These are phyloP conservation scores for Penicillium sp. DNA, from an alignment of 2,329 filamentous ascomycete genomes.

Conservation along the genomic window DNA sequence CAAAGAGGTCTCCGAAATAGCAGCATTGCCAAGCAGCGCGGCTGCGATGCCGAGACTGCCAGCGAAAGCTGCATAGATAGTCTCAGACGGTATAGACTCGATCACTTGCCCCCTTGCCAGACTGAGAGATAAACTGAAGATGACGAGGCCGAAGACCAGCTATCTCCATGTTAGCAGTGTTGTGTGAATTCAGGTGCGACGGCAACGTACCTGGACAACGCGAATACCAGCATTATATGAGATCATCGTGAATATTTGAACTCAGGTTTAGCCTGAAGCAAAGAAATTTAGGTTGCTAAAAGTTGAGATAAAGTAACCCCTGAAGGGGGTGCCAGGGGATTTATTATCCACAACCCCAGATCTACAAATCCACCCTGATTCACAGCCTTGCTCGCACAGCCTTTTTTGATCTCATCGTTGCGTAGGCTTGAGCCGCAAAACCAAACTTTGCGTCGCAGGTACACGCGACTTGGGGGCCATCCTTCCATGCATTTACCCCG, in stretches of 20 bases:
- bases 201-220: not conserved
- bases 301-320: not conserved
- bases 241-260: not conserved
- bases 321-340: not conserved
- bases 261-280: not conserved
- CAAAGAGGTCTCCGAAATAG: slow-evolving; percentile 12
- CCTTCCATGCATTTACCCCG: not conserved
- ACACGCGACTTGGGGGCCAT: not conserved
- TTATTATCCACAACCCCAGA: not conserved
- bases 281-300: not conserved
- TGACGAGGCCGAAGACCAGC: slow-evolving; percentile 22
- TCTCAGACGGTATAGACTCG: slow-evolving; percentile 19
- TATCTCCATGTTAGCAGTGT: slow-evolving; percentile 1
- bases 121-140: slow-evolving; percentile 25
- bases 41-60: slow-evolving; percentile 24
- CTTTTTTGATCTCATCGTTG: not conserved
- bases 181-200: not conserved
- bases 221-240: not conserved
- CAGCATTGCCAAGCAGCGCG: slow-evolving; percentile 16
- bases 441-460: not conserved
- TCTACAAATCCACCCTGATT: not conserved
- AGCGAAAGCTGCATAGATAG: slow-evolving; percentile 24
- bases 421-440: not conserved
- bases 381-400: not conserved
- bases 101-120: slow-evolving; percentile 22